phyloP scores from a whole-genome alignment of 179 eudicot genomes.

The Dionaea muscipula region DNA sequence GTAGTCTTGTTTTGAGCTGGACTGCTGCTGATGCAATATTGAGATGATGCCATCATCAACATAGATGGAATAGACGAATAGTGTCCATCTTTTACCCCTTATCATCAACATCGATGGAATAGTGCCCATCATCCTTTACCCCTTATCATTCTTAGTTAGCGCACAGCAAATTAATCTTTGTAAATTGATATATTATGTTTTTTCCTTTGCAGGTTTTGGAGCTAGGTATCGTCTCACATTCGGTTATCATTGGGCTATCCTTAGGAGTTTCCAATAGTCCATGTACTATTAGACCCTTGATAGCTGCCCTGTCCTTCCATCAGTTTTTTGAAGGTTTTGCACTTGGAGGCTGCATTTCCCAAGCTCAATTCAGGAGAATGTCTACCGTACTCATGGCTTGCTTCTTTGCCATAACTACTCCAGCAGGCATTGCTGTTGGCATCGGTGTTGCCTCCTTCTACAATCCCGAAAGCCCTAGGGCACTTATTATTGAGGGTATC shows the following conservation, averaged over 20 bases:
- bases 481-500: conserved; percentile 22
- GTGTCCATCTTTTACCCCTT: too few relatives aligned
- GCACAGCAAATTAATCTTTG: too few relatives aligned
- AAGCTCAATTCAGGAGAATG: conserved; percentile 27
- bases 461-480: conserved; percentile 32
- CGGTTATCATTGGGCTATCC: conserved; percentile 3
- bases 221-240: conserved; percentile 5
- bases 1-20: too few relatives aligned
- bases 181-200: not conserved
- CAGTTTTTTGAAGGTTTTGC: conserved; percentile 14
- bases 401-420: conserved; percentile 48
- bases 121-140: too few relatives aligned
- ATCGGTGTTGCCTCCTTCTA: conserved; percentile 27
- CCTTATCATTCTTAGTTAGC: too few relatives aligned
- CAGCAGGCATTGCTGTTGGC: conserved; percentile 37
- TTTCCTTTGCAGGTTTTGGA: conserved; percentile 2
- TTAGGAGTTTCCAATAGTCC: conserved; percentile 7
- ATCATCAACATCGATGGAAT: too few relatives aligned
- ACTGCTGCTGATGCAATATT: too few relatives aligned
- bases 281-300: conserved; percentile 7
- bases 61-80: too few relatives aligned
- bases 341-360: conserved; percentile 7
- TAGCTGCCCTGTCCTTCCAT: conserved; percentile 16
- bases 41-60: too few relatives aligned
- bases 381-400: conserved; percentile 40